phyloP scores from a whole-genome alignment of 208 protist species.

The Acanthamoeba divionensis region DNA sequence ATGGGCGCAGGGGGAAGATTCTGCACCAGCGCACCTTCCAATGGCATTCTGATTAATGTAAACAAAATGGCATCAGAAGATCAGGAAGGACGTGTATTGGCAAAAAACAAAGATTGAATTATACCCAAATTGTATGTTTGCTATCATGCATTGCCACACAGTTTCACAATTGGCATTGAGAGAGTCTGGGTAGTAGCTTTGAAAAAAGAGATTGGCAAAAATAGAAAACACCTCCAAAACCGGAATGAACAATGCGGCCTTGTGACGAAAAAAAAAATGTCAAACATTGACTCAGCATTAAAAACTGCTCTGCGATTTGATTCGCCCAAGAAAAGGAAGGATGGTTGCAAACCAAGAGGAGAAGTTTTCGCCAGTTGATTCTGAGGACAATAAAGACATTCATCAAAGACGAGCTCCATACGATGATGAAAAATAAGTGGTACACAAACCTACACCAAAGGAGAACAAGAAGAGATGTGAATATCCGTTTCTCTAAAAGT shows the following conservation, averaged over 20 bases:
- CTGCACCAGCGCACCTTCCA: conserved; percentile 22
- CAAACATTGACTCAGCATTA: background rate
- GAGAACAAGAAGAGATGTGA: background rate
- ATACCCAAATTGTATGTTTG: conserved; percentile 50
- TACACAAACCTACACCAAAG: conserved; percentile 12
- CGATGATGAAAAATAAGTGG: conserved; percentile 21
- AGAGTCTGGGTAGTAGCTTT: background rate
- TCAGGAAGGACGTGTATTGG: background rate
- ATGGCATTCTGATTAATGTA: background rate
- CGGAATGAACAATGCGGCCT: background rate
- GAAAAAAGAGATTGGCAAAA: conserved; percentile 9
- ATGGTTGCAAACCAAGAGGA: background rate
- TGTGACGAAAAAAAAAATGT: background rate
- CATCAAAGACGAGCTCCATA: background rate
- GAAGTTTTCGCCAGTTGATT: background rate
- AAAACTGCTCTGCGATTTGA: background rate
- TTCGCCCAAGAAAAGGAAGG: background rate
- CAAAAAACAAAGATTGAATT: background rate
- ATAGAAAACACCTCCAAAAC: conserved; percentile 41
- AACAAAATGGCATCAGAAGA: background rate
- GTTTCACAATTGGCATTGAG: conserved; percentile 51
- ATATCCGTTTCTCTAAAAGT: no score
- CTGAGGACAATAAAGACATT: conserved; percentile 1
- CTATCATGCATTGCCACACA: conserved; percentile 32
- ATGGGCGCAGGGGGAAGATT: conserved; percentile 13